Base-by-base conservation (phyloP, 495 filamentous ascomycete species). In the Lepidopterella palustris region DNA sequence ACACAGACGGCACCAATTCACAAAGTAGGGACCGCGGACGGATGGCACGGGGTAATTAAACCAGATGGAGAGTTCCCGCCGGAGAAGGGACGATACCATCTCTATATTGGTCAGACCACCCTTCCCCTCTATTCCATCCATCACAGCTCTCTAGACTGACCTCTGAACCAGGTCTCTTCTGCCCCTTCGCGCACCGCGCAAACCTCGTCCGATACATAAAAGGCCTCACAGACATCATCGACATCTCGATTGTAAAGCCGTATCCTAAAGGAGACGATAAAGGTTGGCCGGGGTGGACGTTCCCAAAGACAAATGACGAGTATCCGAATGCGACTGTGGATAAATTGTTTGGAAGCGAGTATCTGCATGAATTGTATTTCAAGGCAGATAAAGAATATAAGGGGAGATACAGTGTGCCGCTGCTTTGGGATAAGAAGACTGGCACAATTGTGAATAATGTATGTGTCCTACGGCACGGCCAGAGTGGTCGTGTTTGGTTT, bases 381-480 rank as follows among this genome's bases (percentile, higher is more conserved):
- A 72, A 70, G 11, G 76, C 73, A 2, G 79, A 82, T 61, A 61
- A 64, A 31, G 72, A 73, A 0, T 84, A 82, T 60, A 73, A 80
- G 54, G 81, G 80, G 0, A 64, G 77, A 40, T 82, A 81, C 60
- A 74, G 70, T 5, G 80, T 84, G n/a, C 80, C 81, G 0, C 39
- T 80, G n/a, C 68, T 84, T 2, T 84, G 79, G 80, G 80, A 82
- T 63, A 78, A 73, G 68, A 76, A 79, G 68, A 68, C 66, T 1
- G 61, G 68, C 5, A 76, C 68, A 6, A 74, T 75, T 1, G 79
- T 84, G 39, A 78, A 77, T 55, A 83, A 81, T 71, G 70, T 72
- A 48, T 24, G 66, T 57, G 2, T 10, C 15, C n/a, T 18, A 21
- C 2, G 6, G 3, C 23, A 21, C 23, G n/a, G n/a, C 11, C 45